A percentile compares a stretch with the other conserved stretches of the same genome.
Evolutionary conservation across 2,329 filamentous ascomycete genomes (phyloP).

Genomic region (Coniosporium tulheliwenetii): DNA sequence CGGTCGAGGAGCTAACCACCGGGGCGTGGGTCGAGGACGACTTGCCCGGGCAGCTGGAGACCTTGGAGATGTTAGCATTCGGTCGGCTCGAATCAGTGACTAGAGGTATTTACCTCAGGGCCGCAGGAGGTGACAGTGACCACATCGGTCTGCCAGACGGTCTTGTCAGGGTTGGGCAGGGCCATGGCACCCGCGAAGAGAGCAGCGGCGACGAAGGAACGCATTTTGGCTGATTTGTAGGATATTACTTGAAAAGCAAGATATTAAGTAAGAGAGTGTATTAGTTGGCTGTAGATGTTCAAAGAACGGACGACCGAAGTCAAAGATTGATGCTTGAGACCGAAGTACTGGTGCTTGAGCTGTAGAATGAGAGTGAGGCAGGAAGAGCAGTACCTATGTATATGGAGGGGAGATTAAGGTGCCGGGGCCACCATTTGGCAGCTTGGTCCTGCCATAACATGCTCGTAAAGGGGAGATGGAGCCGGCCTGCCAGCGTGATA

Average conservation of each 20-base stretch:
- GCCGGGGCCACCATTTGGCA: no score
- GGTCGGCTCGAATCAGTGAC: not conserved
- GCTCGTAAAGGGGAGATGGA: no score
- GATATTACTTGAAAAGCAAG: constrained; percentile 4
- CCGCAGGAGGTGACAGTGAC: constrained; percentile 7
- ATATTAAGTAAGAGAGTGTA: constrained; percentile 9
- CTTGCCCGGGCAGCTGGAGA: not conserved
- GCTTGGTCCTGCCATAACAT: no score
- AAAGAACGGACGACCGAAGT: constrained; percentile 17
- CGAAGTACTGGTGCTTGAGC: not conserved
- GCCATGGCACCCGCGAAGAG: constrained; percentile 10
- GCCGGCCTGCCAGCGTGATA: no score
- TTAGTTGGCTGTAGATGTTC: constrained; percentile 5
- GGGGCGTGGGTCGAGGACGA: not conserved
- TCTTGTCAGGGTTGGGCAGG: constrained; percentile 1
- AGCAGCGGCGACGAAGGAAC: constrained; percentile 13
- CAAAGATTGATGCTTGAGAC: constrained; percentile 1
- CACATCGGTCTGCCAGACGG: constrained; percentile 5
- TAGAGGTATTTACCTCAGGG: constrained; percentile 7
- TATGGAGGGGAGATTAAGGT: no score
- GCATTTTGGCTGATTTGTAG: constrained; percentile 11
- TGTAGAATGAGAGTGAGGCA: no score
- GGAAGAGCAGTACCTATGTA: no score
- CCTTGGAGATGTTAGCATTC: not conserved
- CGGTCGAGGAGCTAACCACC: not conserved